Base-by-base conservation (phyloP, 768 basidiomycete genomes). In the Cystoderma amianthinum region DNA sequence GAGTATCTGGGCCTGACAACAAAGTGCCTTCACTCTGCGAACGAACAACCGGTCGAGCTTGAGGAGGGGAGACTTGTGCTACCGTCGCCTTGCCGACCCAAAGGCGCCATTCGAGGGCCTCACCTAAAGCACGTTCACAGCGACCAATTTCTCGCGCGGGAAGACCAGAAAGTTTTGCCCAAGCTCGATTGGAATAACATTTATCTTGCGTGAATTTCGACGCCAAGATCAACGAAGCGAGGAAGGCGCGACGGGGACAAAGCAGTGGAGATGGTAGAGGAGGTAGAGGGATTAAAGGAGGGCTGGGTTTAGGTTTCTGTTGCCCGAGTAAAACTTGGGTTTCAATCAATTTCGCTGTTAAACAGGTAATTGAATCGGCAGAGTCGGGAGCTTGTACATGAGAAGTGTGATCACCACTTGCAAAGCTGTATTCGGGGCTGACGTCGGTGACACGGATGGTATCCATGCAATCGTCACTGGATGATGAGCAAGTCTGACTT, bases 161-260 rank as follows among this genome's bases (percentile, higher is more conserved):
- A 2, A 97, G 72, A 13, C 92, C 91, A n/a, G 86, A 87, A 4
- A 97, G 74, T 54, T 93, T 92, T 1, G 88, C 86, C 94, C 94
- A 96, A 13, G 93, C 92, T 19, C 81, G 78, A 58, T 96, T 95
- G 11, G 89, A 92, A 52, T 94, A 96, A 32, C 87, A 90, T 38
- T 88, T 82, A 54, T 97, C 93, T 64, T 94, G 91, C 46, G 86
- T 80, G 56, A 94, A 94, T 52, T 97, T 97, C 12, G 86, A 85
- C 0, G 93, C 94, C 39, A 91, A 71, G 42, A 97, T 90, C 32
- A 97, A 67, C 0, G 88, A 80, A 0, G 90, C 90, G 6, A 96
- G 70, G 61, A 97, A 96, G 0, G 90, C 78, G 18, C 93, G 76
- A 19, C 93, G 78, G 2, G 93, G 90, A 53, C 93, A 95, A 32